These are phyloP conservation scores for Elongisporangium senticosum DNA, from an alignment of 352 stramenopile species.

Conservation along the genomic window DNA sequence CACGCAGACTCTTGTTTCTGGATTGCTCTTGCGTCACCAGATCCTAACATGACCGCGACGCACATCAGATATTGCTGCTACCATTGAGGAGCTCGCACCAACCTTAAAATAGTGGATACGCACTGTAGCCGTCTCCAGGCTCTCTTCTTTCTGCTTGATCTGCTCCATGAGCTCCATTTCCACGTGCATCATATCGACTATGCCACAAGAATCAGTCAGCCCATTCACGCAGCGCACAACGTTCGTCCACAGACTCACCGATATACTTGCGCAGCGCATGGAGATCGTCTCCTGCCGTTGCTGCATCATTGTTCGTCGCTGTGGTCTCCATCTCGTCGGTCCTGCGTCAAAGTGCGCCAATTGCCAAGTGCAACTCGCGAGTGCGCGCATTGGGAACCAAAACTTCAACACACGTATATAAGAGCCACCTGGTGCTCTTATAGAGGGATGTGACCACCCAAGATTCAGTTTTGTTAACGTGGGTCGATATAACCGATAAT, in stretches of 20 bases:
- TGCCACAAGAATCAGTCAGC: neutral
- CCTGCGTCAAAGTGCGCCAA: neutral
- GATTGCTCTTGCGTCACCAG: neutral
- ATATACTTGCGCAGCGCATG: neutral
- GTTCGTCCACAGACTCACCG: neutral
- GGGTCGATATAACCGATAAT: neutral
- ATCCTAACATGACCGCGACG: neutral
- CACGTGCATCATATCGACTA: neutral
- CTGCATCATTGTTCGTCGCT: neutral
- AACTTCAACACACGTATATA: neutral
- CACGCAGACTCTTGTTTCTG: neutral
- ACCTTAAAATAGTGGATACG: neutral
- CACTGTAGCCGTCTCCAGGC: neutral
- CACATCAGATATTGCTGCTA: neutral
- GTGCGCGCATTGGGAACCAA: neutral
- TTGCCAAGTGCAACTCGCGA: neutral
- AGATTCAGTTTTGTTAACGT: neutral
- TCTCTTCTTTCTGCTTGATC: neutral
- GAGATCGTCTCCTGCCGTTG: neutral
- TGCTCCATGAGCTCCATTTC: neutral
- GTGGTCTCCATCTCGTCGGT: neutral
- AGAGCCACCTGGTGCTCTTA: no score
- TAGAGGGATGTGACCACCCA: neutral
- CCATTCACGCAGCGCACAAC: no score
- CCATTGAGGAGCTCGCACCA: neutral